phyloP scores from a whole-genome alignment of 1,284 basidiomycete genomes.

The Cystobasidium sp. region DNA sequence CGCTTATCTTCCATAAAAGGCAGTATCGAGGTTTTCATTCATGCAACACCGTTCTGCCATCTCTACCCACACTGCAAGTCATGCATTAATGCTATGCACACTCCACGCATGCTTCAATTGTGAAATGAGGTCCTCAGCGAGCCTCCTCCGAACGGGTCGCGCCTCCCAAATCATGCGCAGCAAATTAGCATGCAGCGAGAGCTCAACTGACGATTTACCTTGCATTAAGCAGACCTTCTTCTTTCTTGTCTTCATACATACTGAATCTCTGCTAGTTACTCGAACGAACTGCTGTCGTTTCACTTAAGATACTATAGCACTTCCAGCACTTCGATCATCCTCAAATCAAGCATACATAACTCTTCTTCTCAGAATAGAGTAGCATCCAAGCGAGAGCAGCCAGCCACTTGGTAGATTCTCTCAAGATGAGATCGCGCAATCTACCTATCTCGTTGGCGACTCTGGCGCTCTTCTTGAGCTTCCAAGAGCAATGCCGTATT shows the following conservation, averaged over 20 bases:
- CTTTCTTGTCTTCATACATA: conserved; percentile 7
- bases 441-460: conserved; percentile 10
- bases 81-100: background rate
- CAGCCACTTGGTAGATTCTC: background rate
- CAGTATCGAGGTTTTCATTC: background rate
- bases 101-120: background rate
- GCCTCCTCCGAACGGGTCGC: conserved; percentile 13
- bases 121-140: background rate
- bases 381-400: background rate
- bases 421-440: conserved; percentile 16
- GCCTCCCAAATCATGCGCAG: background rate
- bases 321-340: background rate
- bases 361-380: no score
- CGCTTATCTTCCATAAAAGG: conserved; percentile 24
- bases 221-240: background rate
- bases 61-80: conserved; percentile 8
- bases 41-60: conserved; percentile 14
- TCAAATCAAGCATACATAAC: background rate
- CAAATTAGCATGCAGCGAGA: background rate
- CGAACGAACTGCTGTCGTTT: background rate
- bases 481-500: conserved; percentile 31
- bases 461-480: conserved; percentile 25
- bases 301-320: background rate
- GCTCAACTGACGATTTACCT: background rate
- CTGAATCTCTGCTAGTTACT: conserved; percentile 14